Conservation (phyloP, 352 stramenopile genomes). For the Phytophthora syringae region DNA sequence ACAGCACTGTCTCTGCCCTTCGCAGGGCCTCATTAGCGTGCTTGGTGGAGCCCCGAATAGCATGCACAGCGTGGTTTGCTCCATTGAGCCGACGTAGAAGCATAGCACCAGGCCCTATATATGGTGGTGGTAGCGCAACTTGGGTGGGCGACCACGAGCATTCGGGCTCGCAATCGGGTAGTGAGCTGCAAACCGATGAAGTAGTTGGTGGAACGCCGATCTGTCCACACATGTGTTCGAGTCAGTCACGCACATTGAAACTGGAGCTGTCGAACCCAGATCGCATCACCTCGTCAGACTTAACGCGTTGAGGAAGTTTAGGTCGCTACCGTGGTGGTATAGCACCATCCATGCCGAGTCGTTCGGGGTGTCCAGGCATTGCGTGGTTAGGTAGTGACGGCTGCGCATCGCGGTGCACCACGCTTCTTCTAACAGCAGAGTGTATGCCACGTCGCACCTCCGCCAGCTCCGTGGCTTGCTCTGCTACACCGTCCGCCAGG, state of each 20-base stretch:
- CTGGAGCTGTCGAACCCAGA: too few relatives aligned
- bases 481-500: too few relatives aligned
- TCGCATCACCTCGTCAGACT: neutral
- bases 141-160: neutral
- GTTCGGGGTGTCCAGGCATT: neutral
- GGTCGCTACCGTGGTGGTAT: neutral
- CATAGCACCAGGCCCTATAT: too few relatives aligned
- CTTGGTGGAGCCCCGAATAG: too few relatives aligned
- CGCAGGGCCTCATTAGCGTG: too few relatives aligned
- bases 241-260: too few relatives aligned
- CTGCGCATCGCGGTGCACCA: neutral
- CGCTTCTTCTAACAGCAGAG: neutral
- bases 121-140: too few relatives aligned
- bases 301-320: neutral
- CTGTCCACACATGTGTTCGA: neutral
- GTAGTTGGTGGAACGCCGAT: neutral
- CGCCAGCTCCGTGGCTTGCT: too few relatives aligned
- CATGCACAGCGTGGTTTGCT: too few relatives aligned
- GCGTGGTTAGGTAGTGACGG: neutral
- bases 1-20: too few relatives aligned
- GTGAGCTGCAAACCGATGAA: neutral
- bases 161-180: neutral
- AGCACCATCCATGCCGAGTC: neutral
- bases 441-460: too few relatives aligned
- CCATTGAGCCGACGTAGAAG: too few relatives aligned